A percentile compares a stretch with the other conserved stretches of the same genome.
These are phyloP conservation scores for Boletus eberwhitei DNA, from an alignment of 768 basidiomycete species.

Conservation along the genomic window DNA sequence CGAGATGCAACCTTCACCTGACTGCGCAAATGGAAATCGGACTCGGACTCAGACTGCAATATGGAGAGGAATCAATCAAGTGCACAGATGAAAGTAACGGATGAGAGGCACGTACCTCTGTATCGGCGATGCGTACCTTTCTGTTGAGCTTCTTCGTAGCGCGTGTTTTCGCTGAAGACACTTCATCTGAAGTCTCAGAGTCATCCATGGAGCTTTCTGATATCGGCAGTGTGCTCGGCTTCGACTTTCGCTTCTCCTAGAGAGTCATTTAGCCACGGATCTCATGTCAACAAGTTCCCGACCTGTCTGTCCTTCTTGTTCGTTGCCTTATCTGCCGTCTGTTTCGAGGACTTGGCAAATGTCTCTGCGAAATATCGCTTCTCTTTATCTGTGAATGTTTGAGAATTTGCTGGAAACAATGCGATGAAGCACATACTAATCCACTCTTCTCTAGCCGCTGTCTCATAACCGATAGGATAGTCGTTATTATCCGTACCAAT, in stretches of 20 bases:
- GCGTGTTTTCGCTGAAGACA: not conserved
- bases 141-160: slow-evolving; percentile 3
- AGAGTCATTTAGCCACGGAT: not conserved
- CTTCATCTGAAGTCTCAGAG: slow-evolving; percentile 9
- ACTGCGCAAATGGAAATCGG: slow-evolving; percentile 2
- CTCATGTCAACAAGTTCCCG: not conserved
- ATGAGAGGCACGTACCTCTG: slow-evolving; percentile 12
- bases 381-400: slow-evolving; percentile 34
- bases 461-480: slow-evolving; percentile 45
- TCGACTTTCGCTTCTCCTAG: slow-evolving; percentile 18
- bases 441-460: slow-evolving; percentile 49
- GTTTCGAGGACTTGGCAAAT: slow-evolving; percentile 21
- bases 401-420: not conserved
- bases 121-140: not conserved
- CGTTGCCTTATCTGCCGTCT: slow-evolving; percentile 11
- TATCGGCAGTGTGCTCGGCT: slow-evolving; percentile 3
- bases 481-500: slow-evolving; percentile 56
- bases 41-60: slow-evolving; percentile 19
- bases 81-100: not conserved
- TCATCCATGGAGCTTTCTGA: slow-evolving; percentile 9
- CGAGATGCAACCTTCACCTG: not conserved
- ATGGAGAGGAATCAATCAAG: not conserved
- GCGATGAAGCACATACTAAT: slow-evolving; percentile 43
- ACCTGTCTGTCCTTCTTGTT: slow-evolving; percentile 21
- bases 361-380: slow-evolving; percentile 35